Percentiles rank a stretch among this genome's conserved stretches.
phyloP scores from a whole-genome alignment of 2,329 filamentous ascomycete genomes.

The Acephala macrosclerotiorum region DNA sequence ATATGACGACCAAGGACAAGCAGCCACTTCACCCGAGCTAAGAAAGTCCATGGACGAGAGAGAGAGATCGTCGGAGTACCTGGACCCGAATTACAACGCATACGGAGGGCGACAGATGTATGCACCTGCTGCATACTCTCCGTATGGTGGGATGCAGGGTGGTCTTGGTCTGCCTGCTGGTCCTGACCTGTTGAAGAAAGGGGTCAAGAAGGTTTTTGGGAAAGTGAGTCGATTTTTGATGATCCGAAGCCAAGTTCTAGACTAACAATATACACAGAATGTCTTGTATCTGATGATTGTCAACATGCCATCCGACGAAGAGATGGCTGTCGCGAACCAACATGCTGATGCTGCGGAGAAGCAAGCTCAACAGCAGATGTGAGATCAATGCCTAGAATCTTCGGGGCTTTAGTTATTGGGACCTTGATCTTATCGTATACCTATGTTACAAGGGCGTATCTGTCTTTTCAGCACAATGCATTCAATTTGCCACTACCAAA shows the following conservation, averaged over 20 bases:
- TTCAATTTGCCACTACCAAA: too few species aligned
- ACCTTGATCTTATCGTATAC: too few species aligned
- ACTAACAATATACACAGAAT: background rate
- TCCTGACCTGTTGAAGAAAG: slow-evolving; percentile 1
- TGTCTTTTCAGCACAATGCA: too few species aligned
- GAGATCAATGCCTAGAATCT: background rate
- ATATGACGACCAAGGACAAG: background rate
- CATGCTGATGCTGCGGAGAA: background rate
- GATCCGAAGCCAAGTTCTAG: background rate
- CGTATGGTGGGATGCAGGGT: background rate
- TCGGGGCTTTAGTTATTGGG: background rate
- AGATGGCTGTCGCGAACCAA: background rate
- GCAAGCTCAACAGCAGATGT: background rate
- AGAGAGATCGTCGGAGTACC: background rate
- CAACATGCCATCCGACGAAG: background rate
- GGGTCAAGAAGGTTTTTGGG: background rate
- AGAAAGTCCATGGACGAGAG: slow-evolving; percentile 2
- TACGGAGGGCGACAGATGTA: background rate
- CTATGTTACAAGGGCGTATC: background rate
- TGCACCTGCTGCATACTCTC: background rate
- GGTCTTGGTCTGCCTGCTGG: background rate
- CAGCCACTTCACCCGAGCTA: background rate
- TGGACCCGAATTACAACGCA: slow-evolving; percentile 2
- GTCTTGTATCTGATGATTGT: background rate
- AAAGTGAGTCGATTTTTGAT: background rate